Conservation (phyloP, 2,329 filamentous ascomycete genomes). For the Neoscytalidium dimidiatum region DNA sequence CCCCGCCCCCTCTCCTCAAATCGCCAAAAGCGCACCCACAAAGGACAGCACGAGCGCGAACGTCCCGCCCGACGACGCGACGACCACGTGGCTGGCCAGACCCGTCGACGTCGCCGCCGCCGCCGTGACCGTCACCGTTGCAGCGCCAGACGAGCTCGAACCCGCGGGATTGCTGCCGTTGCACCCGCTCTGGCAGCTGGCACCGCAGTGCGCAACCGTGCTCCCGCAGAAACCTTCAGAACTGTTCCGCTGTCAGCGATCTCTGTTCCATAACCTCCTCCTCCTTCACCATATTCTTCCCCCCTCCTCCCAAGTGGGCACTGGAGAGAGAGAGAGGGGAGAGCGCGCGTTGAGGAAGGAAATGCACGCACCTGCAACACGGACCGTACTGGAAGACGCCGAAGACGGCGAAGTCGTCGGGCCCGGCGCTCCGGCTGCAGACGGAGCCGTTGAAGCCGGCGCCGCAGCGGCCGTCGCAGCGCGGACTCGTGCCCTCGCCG, state of each 20-base stretch:
- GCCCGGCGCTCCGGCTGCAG: not conserved
- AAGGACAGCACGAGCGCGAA: not conserved
- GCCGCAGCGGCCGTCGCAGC: conserved; percentile 19
- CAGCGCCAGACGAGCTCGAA: not conserved
- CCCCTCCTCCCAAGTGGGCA: too few relatives aligned
- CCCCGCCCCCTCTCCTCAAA: not conserved
- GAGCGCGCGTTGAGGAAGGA: too few relatives aligned
- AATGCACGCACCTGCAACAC: conserved; percentile 16
- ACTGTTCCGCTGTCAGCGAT: not conserved
- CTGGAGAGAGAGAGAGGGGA: not conserved
- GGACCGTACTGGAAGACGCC: conserved; percentile 15
- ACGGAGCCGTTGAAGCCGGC: conserved; percentile 1
- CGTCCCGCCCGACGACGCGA: not conserved
- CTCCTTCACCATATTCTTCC: too few relatives aligned
- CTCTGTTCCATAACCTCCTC: too few relatives aligned
- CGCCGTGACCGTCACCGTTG: conserved; percentile 10
- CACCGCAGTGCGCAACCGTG: not conserved
- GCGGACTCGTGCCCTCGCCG: conserved; percentile 4
- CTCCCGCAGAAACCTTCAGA: conserved; percentile 10
- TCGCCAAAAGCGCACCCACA: not conserved
- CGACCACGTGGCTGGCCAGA: not conserved
- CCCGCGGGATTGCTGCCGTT: not conserved
- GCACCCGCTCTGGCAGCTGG: conserved; percentile 16
- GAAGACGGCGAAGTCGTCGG: conserved; percentile 1
- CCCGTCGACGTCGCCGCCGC: not conserved